Evolutionary conservation across 2,329 filamentous ascomycete species (phyloP).

Genomic region (Acrodontium crateriforme): DNA sequence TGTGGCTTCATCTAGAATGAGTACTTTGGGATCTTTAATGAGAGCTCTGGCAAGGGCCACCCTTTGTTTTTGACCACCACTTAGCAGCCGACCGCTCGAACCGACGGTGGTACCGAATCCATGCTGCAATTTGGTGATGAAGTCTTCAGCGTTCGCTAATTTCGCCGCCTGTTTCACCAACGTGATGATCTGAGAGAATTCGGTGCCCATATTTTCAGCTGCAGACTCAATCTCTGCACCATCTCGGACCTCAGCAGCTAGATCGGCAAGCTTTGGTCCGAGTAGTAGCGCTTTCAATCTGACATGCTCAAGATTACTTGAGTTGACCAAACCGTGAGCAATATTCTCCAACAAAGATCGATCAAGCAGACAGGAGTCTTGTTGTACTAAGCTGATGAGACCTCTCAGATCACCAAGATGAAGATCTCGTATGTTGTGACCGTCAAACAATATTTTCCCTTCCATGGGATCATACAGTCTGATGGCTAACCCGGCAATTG

Average conservation of each 20-base stretch:
- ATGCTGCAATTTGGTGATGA: slow-evolving; percentile 19
- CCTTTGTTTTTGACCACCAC: slow-evolving; percentile 27
- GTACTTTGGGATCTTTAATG: slow-evolving; percentile 22
- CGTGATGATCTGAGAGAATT: no score
- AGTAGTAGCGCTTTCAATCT: slow-evolving; percentile 32
- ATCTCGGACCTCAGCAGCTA: slow-evolving; percentile 36
- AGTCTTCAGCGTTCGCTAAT: slow-evolving; percentile 30
- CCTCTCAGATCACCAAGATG: slow-evolving; percentile 25
- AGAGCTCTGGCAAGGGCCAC: slow-evolving; percentile 27
- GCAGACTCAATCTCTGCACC: no score
- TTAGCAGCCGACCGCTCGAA: slow-evolving; percentile 23
- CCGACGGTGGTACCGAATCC: slow-evolving; percentile 45
- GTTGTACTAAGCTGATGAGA: slow-evolving; percentile 28
- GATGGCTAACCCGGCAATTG: slow-evolving; percentile 24
- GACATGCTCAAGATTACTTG: slow-evolving; percentile 19
- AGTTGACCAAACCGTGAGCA: slow-evolving; percentile 34
- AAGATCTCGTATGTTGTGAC: slow-evolving; percentile 23
- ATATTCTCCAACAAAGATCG: slow-evolving; percentile 41
- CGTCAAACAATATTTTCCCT: slow-evolving; percentile 24
- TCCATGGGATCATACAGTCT: slow-evolving; percentile 25
- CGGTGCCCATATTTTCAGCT: no score
- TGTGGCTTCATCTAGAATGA: slow-evolving; percentile 45
- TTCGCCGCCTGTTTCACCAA: no score
- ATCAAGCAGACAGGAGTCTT: slow-evolving; percentile 37
- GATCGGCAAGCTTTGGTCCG: slow-evolving; percentile 13